Evolutionary conservation across 495 filamentous ascomycete genomes (phyloP), one percentile per base, ranked within the genome.

Genomic region (Penicillium pulvis): DNA sequence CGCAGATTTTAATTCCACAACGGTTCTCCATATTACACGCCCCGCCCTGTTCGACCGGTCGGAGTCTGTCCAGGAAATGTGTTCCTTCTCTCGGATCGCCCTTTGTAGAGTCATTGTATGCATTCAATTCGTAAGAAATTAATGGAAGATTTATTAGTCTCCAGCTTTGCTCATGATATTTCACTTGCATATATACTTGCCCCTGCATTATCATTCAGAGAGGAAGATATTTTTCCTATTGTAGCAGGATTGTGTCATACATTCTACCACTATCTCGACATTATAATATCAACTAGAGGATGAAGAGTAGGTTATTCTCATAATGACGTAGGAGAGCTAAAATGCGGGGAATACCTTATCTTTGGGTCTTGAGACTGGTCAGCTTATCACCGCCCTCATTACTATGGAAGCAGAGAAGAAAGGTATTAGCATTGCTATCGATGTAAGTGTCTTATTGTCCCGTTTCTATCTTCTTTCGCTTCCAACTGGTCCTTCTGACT

Each of bases 1-100:
- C 75, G 69, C 67, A 71, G 46, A 55, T 61, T 63, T 28, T 71
- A 72, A 73, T 74, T 60, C 65, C 59, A 68, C 71, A 64, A 43
- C 68, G 64, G 61, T 73, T 68, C 44, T 50, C 51, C 63, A 65
- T 68, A 62, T 57, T 59, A 62, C 60, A 41, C 59, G 52, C 55
- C 62, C 57, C 72, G 63, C 71, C 66, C 55, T 52, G 33, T 65
- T 57, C 72, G 69, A 67, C 53, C 67, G 62, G 52, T 67, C 69
- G 69, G 50, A 62, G 44, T 41, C 43, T 46, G 60, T 42, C 39
- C 55, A 58, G 57, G 47, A 4, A 44, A 24, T 24, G 14, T 16
- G 50, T 16, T 24, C 43, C 26, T 17, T 36, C 3, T 50, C 24
- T 61, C 56, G 51, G 57, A 54, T 46, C 51, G 42, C 24, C 44